Evolutionary conservation across 192 early-diverging fungal species (phyloP).

Genomic region (Gorgonomyces haynaldii): DNA sequence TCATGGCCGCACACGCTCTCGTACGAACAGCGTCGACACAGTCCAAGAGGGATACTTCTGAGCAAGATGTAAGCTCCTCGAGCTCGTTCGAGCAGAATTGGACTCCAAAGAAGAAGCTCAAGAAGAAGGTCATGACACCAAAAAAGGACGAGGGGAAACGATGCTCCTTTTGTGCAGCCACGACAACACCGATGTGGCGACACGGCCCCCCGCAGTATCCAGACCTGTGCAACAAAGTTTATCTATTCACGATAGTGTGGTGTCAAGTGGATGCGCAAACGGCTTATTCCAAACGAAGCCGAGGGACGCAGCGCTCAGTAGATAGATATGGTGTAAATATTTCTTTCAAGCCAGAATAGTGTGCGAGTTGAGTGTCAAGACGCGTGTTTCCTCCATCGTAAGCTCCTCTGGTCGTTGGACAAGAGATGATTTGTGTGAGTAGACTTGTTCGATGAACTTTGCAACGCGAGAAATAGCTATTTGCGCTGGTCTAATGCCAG

Average conservation of each 20-base stretch:
- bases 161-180: background rate
- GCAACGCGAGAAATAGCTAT: too few species aligned
- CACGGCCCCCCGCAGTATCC: background rate
- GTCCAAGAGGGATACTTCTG: background rate
- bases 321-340: too few species aligned
- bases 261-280: conserved; percentile 6
- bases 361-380: too few species aligned
- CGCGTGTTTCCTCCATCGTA: too few species aligned
- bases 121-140: background rate
- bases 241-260: background rate
- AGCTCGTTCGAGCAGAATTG: too few species aligned
- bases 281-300: too few species aligned
- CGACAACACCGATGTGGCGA: background rate
- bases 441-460: too few species aligned
- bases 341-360: too few species aligned
- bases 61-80: background rate
- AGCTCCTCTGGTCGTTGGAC: too few species aligned
- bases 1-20: background rate
- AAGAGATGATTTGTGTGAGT: too few species aligned
- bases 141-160: background rate
- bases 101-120: background rate
- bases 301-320: too few species aligned
- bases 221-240: conserved; percentile 4
- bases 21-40: background rate
- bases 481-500: background rate